Percentiles rank a stretch among this genome's conserved stretches.
phyloP scores from a whole-genome alignment of 768 basidiomycete species.

The Lyophyllum atratum region DNA sequence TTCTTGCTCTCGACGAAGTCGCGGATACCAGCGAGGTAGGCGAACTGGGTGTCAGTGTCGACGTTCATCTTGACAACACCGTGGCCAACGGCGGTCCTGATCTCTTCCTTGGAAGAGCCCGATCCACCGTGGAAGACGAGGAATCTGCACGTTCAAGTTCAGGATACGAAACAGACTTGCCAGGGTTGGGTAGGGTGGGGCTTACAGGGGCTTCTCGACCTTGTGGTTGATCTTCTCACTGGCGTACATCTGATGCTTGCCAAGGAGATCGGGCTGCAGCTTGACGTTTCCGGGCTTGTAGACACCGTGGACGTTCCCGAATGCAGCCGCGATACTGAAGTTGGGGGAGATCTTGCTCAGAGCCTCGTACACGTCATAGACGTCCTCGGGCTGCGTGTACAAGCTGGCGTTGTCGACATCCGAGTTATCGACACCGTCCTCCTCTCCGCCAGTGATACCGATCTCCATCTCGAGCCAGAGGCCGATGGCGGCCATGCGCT shows the following conservation, averaged over 20 bases:
- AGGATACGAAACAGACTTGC: not conserved
- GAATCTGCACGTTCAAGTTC: conserved; percentile 53
- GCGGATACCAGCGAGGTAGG: conserved; percentile 85
- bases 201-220: conserved; percentile 79
- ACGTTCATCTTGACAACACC: conserved; percentile 99
- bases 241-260: conserved; percentile 85
- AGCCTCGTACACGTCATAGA: conserved; percentile 89
- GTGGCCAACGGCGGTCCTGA: conserved; percentile 83
- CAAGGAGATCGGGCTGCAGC: conserved; percentile 87
- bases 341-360: conserved; percentile 83
- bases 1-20: conserved; percentile 87
- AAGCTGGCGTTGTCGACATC: conserved; percentile 89
- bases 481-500: conserved; percentile 89
- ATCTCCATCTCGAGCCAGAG: conserved; percentile 99
- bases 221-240: conserved; percentile 65
- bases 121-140: conserved; percentile 99
- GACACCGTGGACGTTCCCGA: conserved; percentile 99
- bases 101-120: conserved; percentile 95
- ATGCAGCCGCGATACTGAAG: conserved; percentile 97
- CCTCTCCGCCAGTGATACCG: conserved; percentile 99
- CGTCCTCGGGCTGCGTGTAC: conserved; percentile 97
- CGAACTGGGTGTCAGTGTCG: conserved; percentile 93
- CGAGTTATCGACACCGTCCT: conserved; percentile 99
- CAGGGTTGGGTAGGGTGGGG: not conserved
- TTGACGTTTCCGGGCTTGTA: conserved; percentile 99